These are phyloP conservation scores for Cladosporium sp. DNA, from an alignment of 2,329 filamentous ascomycete genomes.

Conservation along the genomic window DNA sequence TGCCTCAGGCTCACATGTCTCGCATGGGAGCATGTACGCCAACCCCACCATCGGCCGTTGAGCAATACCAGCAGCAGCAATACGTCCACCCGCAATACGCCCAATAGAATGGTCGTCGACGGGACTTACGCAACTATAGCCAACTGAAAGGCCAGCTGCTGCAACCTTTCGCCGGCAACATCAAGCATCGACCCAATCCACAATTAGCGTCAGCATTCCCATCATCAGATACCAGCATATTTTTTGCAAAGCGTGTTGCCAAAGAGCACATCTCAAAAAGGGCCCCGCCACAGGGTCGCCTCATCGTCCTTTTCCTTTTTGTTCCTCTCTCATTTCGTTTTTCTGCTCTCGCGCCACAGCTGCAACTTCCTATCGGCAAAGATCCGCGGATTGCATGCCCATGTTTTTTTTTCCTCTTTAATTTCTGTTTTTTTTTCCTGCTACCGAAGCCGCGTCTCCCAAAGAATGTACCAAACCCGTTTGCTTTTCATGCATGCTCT, in stretches of 20 bases:
- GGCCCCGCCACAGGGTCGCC: not conserved
- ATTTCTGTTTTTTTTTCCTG: not conserved
- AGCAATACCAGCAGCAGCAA: constrained; percentile 21
- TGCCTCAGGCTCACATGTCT: constrained; percentile 23
- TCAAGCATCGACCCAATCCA: constrained; percentile 1
- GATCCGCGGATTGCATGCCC: not conserved
- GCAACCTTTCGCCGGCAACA: constrained; percentile 1
- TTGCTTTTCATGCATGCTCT: not conserved
- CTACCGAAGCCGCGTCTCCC: not conserved
- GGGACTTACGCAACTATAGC: not conserved
- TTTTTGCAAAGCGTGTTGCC: constrained; percentile 7
- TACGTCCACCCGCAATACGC: constrained; percentile 26
- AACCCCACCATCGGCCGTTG: constrained; percentile 31
- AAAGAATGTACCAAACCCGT: constrained; percentile 10
- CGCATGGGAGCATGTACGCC: constrained; percentile 25
- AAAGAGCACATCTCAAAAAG: not conserved
- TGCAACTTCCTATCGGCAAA: not conserved
- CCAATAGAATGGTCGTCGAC: constrained; percentile 18
- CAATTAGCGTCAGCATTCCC: constrained; percentile 12
- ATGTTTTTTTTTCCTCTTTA: not conserved
- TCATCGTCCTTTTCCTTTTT: not conserved
- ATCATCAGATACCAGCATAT: constrained; percentile 11
- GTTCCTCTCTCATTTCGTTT: constrained; percentile 2
- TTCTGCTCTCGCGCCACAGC: not conserved
- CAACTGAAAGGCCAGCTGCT: not conserved